phyloP scores from a whole-genome alignment of 2,329 filamentous ascomycete species.

The Colletotrichum sp. region DNA sequence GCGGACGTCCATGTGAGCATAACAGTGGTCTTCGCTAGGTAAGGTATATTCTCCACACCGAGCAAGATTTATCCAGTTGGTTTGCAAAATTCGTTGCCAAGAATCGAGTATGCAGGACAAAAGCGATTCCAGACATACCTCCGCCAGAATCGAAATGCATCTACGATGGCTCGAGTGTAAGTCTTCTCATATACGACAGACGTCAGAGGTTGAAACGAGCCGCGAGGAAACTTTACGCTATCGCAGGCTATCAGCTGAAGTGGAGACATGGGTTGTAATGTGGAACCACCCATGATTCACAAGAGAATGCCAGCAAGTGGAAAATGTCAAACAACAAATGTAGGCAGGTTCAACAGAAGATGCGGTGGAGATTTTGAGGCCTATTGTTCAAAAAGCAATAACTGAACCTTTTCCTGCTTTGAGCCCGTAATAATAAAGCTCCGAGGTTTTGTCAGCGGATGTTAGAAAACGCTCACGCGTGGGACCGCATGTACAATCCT shows the following conservation, averaged over 20 bases:
- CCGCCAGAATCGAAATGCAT: rapidly evolving
- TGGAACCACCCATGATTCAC: not conserved
- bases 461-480: not conserved
- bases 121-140: not conserved
- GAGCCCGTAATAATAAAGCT: not conserved
- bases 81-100: not conserved
- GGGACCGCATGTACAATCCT: not conserved
- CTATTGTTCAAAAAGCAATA: too few species aligned
- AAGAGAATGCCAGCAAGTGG: not conserved
- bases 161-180: rapidly evolving
- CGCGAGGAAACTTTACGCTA: not conserved
- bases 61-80: not conserved
- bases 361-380: not conserved
- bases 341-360: not conserved
- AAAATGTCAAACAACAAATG: not conserved
- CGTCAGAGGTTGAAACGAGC: not conserved
- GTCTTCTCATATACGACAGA: not conserved
- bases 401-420: not conserved
- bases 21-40: not conserved
- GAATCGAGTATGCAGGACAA: not conserved
- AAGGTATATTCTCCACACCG: not conserved
- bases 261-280: not conserved
- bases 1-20: not conserved
- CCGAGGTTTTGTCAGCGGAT: not conserved
- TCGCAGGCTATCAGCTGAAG: not conserved